A percentile compares a stretch with the other conserved stretches of the same genome.
These are phyloP conservation scores for Herpotrichia juniperi DNA, from an alignment of 2,329 filamentous ascomycete genomes.

Conservation along the genomic window DNA sequence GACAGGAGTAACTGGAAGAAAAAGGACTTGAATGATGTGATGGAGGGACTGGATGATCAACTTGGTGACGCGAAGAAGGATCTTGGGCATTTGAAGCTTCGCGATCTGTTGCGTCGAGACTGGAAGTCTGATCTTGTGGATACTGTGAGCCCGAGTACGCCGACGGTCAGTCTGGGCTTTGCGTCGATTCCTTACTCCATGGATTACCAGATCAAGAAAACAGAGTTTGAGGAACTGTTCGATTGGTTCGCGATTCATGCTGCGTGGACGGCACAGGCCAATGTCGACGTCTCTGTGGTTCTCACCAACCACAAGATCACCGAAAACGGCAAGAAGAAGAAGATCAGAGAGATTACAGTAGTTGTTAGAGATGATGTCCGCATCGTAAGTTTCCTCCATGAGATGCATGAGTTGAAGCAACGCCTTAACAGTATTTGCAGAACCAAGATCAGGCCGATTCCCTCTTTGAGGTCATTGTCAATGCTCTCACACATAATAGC, in stretches of 20 bases:
- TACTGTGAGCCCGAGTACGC: constrained; percentile 53
- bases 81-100: constrained; percentile 48
- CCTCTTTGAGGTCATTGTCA: constrained; percentile 48
- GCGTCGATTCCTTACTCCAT: constrained; percentile 54
- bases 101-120: constrained; percentile 54
- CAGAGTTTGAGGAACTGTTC: constrained; percentile 55
- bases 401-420: not conserved
- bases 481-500: constrained; percentile 50
- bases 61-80: constrained; percentile 52
- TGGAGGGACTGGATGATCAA: constrained; percentile 49
- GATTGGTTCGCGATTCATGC: constrained; percentile 57
- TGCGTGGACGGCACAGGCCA: constrained; percentile 54
- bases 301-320: constrained; percentile 55
- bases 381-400: constrained; percentile 29
- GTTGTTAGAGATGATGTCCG: constrained; percentile 53
- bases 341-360: constrained; percentile 55
- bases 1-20: constrained; percentile 51
- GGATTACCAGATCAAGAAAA: constrained; percentile 54
- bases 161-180: constrained; percentile 55
- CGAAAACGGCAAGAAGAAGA: constrained; percentile 49
- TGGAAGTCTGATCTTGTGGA: constrained; percentile 57
- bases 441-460: constrained; percentile 51
- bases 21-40: constrained; percentile 47
- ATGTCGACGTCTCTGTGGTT: constrained; percentile 52
- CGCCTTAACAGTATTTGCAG: not conserved